Evolutionary conservation across 2,329 filamentous ascomycete genomes (phyloP), one percentile per base, ranked within the genome.

Genomic region (Raffaelea albimanens): DNA sequence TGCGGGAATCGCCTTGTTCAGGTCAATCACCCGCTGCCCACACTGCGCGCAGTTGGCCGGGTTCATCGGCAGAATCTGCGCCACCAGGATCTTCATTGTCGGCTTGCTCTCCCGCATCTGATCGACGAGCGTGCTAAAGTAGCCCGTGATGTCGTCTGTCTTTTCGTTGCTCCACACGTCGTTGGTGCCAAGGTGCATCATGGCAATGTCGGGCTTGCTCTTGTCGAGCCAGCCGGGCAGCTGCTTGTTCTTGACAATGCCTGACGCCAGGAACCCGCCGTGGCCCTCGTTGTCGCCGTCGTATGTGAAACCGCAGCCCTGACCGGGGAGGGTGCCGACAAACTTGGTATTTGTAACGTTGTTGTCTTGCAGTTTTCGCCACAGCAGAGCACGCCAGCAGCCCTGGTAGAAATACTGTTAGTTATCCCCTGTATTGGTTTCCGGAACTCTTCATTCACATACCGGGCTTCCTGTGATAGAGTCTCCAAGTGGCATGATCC

Each of bases 231-330:
- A 71, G 18, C 53, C 56, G 0, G 58, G 57, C 3, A 71, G 61
- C 43, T 63, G 59, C 25, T 64, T 63, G 29, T 67, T 58, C 19
- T 57, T 54, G 3, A 62, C 66, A 43, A 66, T 68, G 29, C 63
- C 61, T 13, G 62, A 64, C 16, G 65, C 68, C 1, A 63, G 59
- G 23, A 59, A 62, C 5, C 69, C 67, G 3, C 67, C 59, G 51
- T 70, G 67, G 29, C 68, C 69, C 53, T 73, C 67, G 50, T 71
- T 67, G 38, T 68, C 62, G 40, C 63, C 63, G 48, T 71, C 68
- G 47, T 67, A 66, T 18, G 58, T 50, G 50, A 65, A 60, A 45
- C 65, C 63, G 48, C 59, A 63, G 31, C 63, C 65, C 45, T 57
- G 58, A 2, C 55, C 56, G 2, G 59, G 58, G 40, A 64, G 58